Percentiles rank a stretch among this genome's conserved stretches.
Evolutionary conservation across 2,329 filamentous ascomycete genomes (phyloP).

Genomic region (Ascochyta viciae-villosae): DNA sequence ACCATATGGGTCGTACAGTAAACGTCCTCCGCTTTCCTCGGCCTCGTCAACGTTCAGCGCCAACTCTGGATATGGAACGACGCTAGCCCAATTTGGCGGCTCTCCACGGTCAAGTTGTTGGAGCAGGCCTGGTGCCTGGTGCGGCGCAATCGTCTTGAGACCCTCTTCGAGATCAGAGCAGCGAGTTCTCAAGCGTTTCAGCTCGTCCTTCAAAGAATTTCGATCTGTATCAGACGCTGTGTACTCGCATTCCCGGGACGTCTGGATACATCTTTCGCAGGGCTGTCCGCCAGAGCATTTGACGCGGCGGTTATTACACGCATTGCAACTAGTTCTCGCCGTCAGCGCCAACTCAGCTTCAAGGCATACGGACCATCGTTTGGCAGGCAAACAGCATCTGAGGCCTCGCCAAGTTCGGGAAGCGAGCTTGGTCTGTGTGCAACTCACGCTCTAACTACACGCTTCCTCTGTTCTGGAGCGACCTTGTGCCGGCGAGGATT

Average conservation of each 20-base stretch:
- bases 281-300: conserved; percentile 38
- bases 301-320: conserved; percentile 35
- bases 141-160: conserved; percentile 23
- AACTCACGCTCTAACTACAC: conserved; percentile 23
- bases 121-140: conserved; percentile 24
- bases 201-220: conserved; percentile 27
- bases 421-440: background rate
- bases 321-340: conserved; percentile 29
- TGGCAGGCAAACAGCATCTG: background rate
- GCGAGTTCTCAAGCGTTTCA: conserved; percentile 31
- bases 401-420: background rate
- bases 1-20: conserved; percentile 30
- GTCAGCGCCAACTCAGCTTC: conserved; percentile 1
- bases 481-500: conserved; percentile 25
- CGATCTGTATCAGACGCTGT: conserved; percentile 30
- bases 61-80: conserved; percentile 16
- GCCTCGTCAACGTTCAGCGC: conserved; percentile 18
- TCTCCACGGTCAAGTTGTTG: conserved; percentile 19
- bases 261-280: conserved; percentile 30
- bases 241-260: conserved; percentile 32
- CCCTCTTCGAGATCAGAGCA: conserved; percentile 29
- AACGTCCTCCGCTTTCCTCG: conserved; percentile 22
- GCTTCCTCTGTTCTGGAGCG: conserved; percentile 19
- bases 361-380: background rate
- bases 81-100: conserved; percentile 10